These are phyloP conservation scores for Cryomyces minteri DNA, from an alignment of 495 filamentous ascomycete genomes.

Conservation along the genomic window DNA sequence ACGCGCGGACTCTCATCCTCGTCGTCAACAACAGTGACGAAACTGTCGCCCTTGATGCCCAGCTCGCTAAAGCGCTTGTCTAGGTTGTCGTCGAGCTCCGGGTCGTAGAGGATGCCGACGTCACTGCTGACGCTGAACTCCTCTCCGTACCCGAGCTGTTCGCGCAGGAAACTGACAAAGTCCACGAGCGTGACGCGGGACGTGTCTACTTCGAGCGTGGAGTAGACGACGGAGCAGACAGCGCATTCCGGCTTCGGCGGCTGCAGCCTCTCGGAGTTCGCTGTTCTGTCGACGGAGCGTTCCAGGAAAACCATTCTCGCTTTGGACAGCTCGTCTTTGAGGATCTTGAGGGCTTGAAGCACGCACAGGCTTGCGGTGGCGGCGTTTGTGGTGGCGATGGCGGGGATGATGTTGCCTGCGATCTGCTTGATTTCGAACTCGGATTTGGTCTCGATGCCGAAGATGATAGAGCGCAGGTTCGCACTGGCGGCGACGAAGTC, in stretches of 20 bases:
- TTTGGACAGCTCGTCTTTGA: slow-evolving; percentile 50
- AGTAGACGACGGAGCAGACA: slow-evolving; percentile 59
- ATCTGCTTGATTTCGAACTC: slow-evolving; percentile 98
- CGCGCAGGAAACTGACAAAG: slow-evolving; percentile 52
- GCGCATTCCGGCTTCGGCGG: slow-evolving; percentile 65
- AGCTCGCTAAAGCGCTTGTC: slow-evolving; percentile 61
- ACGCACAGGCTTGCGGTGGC: slow-evolving; percentile 90
- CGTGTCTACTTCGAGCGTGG: slow-evolving; percentile 47
- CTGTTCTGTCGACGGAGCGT: slow-evolving; percentile 44
- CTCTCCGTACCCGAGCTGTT: slow-evolving; percentile 60
- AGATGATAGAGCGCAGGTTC: slow-evolving; percentile 70
- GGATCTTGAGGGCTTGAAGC: slow-evolving; percentile 80
- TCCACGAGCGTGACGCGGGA: slow-evolving; percentile 60
- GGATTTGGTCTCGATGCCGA: slow-evolving; percentile 71
- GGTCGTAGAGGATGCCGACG: slow-evolving; percentile 63
- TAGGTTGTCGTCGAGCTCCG: slow-evolving; percentile 74
- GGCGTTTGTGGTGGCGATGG: slow-evolving; percentile 95
- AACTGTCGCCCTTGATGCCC: slow-evolving; percentile 50
- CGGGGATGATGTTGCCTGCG: slow-evolving; percentile 97
- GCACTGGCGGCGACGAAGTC: slow-evolving; percentile 88
- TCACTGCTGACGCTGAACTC: slow-evolving; percentile 64
- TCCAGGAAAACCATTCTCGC: slow-evolving; percentile 54
- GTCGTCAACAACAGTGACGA: slow-evolving; percentile 74
- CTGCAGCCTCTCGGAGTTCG: slow-evolving; percentile 55
- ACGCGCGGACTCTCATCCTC: slow-evolving; percentile 65